Base-by-base conservation (phyloP, 345 rosid species). In the Camelina hispida region DNA sequence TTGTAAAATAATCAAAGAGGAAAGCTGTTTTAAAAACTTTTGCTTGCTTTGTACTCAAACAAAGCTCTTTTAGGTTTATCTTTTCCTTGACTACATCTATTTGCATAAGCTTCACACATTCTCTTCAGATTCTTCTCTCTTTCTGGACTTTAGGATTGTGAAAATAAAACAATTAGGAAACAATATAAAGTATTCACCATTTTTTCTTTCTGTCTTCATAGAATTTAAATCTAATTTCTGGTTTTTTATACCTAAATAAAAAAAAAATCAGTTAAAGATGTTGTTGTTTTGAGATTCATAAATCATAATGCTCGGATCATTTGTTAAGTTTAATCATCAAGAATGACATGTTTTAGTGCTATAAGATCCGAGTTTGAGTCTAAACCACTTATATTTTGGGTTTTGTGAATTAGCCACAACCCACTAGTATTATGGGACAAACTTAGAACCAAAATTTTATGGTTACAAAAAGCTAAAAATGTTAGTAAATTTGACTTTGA, bases 31-130 rank as follows among this genome's bases (percentile, higher is more conserved):
- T n/a, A n/a, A 40, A 43, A 32, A 77, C 85, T 82, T 77, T 89
- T 87, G 88, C 91, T 89, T 89, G 86, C 86, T 89, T 89, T 87
- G 87, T 71, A 89, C 94, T 89, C 94, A 87, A 78, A 78, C 94
- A 84, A 67, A 78, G 81, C 74, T 72, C 78, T 78, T 28, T 72
- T 65, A 28, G 40, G 35, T 60, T 72, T 72, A 42, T 72, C 63
- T 72, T 66, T 78, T 66, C 43, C 52, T 53, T 66, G 69, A 66
- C 64, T 71, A 66, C 68, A 52, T 42, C 62, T 17, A 60, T 72
- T 72, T 78, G 73, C 81, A 78, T 78, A 66, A 78, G 46, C 78
- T 72, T 72, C 78, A 78, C 77, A 78, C 56, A 72, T 78, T 78
- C 81, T 72, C 77, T 8, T 43, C 23, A 52, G 68, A 71, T 78